These are phyloP conservation scores for Coniochaeta hoffmannii DNA, from an alignment of 2,329 filamentous ascomycete genomes.

Conservation along the genomic window DNA sequence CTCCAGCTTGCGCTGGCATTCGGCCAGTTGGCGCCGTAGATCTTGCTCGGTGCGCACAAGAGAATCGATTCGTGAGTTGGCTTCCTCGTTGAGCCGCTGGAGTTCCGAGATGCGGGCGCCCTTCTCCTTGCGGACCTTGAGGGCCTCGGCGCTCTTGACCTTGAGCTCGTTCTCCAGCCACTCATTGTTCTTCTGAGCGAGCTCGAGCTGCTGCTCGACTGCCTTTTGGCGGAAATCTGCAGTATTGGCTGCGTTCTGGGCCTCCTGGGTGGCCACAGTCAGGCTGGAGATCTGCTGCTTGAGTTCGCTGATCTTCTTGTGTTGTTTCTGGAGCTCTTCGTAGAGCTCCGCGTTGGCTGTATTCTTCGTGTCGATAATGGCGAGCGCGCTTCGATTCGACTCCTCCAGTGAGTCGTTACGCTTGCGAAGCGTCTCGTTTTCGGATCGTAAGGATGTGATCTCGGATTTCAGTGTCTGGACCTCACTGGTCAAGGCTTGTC, in stretches of 20 bases:
- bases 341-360: conserved; percentile 78
- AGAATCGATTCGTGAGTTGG: conserved; percentile 66
- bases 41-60: conserved; percentile 73
- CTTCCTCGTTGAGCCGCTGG: conserved; percentile 82
- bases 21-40: conserved; percentile 72
- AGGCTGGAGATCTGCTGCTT: conserved; percentile 74
- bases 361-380: conserved; percentile 84
- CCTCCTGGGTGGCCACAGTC: conserved; percentile 76
- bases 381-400: conserved; percentile 84
- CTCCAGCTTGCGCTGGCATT: conserved; percentile 79
- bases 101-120: conserved; percentile 81
- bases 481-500: conserved; percentile 74
- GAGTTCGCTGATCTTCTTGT: conserved; percentile 79
- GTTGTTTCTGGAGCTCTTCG: conserved; percentile 79
- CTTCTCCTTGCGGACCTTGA: conserved; percentile 93
- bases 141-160: conserved; percentile 77
- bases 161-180: conserved; percentile 91
- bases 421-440: conserved; percentile 68
- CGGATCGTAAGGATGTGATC: conserved; percentile 64
- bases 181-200: conserved; percentile 83
- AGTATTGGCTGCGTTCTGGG: conserved; percentile 70
- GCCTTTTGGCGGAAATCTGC: conserved; percentile 88
- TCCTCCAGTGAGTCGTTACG: conserved; percentile 83
- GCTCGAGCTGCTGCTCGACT: conserved; percentile 81
- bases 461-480: conserved; percentile 71